These are phyloP conservation scores for Ganoderma boninense DNA, from an alignment of 1,284 basidiomycete genomes.

Conservation along the genomic window DNA sequence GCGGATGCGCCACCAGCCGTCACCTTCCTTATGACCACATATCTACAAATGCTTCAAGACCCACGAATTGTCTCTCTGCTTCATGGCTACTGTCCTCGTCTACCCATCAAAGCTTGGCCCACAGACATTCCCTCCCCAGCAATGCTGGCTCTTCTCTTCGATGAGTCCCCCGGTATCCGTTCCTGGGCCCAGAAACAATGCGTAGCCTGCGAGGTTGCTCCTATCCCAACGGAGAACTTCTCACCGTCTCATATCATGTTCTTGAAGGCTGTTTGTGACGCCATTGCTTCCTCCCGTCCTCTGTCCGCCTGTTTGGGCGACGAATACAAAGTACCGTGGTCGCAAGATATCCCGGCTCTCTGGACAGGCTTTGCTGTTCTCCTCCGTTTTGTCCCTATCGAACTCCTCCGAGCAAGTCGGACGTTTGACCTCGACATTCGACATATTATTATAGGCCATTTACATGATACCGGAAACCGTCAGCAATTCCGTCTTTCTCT, in stretches of 20 bases:
- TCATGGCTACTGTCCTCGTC: slow-evolving; percentile 48
- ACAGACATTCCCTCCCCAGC: slow-evolving; percentile 63
- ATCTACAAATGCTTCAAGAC: slow-evolving; percentile 67
- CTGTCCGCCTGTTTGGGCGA: slow-evolving; percentile 20
- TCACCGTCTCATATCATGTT: slow-evolving; percentile 52
- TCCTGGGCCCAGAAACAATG: slow-evolving; percentile 65
- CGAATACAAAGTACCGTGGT: slow-evolving; percentile 19
- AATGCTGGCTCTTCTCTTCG: slow-evolving; percentile 66
- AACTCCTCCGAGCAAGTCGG: slow-evolving; percentile 48
- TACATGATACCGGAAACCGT: slow-evolving; percentile 72
- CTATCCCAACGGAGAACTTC: slow-evolving; percentile 59
- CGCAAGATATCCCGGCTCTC: slow-evolving; percentile 48
- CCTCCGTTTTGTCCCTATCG: slow-evolving; percentile 62
- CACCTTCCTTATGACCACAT: slow-evolving; percentile 74
- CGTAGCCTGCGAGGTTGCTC: slow-evolving; percentile 47
- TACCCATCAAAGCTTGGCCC: slow-evolving; percentile 59
- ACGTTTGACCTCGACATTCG: slow-evolving; percentile 54
- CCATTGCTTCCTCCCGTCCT: slow-evolving; percentile 29
- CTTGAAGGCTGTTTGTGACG: slow-evolving; percentile 48
- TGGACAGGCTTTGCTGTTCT: slow-evolving; percentile 63
- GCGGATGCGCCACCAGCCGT: slow-evolving; percentile 55
- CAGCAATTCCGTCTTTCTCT: slow-evolving; percentile 46
- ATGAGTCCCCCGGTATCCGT: slow-evolving; percentile 56
- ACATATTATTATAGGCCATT: slow-evolving; percentile 62
- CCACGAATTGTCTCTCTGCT: slow-evolving; percentile 56